Evolutionary conservation across 306 rosid species (phyloP), one percentile per base, ranked within the genome.

Genomic region (Crotalaria pallida): DNA sequence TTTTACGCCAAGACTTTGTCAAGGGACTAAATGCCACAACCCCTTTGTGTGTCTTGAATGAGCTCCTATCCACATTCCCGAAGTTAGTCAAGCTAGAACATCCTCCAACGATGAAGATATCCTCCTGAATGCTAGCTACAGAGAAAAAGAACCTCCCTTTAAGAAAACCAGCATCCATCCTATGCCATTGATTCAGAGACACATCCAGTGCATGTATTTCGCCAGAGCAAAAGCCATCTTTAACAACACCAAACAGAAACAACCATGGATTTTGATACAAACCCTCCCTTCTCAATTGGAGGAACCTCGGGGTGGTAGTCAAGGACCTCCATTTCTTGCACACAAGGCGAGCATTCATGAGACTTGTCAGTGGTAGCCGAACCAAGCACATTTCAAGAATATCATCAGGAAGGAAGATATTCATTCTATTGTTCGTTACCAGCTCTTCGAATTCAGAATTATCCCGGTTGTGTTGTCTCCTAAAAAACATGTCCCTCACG

Each of bases 311-410:
- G 45, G 96, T 85, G 77, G 92, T 80, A 18, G 96, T 91, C 82
- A 95, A 70, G 77, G 83, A 75, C 79, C 87, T 85, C 99, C 99
- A 95, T 64, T 89, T 95, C 82, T 82, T 95, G 87, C 99, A 95
- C 59, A 95, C 99, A 65, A 95, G 97, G 18, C 99, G 96, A 1
- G 99, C 96, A 71, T 90, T 91, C 97, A 91, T 91, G 73, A 95
- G 91, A 83, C 89, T 84, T 2, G 86, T 81, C 71, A 91, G 67
- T 0, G 99, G 97, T 57, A 95, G 99, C 88, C 96, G 86, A 71
- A 91, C 87, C 84, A 95, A 85, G 84, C 99, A 95, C 96, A 89
- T 83, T 82, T 91, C 97, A 76, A 95, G 84, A 79, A 95, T 85
- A 76, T 95, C 99, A 80, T 95, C 97, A 0, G 99, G 97, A 77